Evolutionary conservation across 768 basidiomycete genomes (phyloP).

Genomic region (Boletellus ananas): DNA sequence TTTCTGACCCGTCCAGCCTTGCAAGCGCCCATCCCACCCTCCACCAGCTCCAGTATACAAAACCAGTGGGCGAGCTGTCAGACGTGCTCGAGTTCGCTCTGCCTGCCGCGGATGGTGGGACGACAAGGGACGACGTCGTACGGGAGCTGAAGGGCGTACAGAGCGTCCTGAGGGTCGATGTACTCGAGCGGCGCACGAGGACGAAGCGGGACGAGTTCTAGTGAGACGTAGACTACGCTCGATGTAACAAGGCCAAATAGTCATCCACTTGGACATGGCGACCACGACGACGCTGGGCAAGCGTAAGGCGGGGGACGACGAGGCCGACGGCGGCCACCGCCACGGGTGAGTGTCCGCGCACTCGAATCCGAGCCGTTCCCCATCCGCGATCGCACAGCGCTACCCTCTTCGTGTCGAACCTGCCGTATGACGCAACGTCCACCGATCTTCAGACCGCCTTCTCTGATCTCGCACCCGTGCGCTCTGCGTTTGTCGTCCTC

Average conservation of each 20-base stretch:
- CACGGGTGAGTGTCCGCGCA: conserved; percentile 21
- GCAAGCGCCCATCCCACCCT: conserved; percentile 20
- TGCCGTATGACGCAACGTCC: conserved; percentile 88
- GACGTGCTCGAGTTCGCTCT: conserved; percentile 20
- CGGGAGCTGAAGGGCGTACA: conserved; percentile 14
- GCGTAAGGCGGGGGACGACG: conserved; percentile 26
- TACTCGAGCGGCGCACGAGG: conserved; percentile 19
- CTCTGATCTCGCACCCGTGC: conserved; percentile 92
- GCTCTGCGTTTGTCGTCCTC: conserved; percentile 89
- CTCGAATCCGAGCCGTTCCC: not conserved
- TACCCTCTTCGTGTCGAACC: conserved; percentile 89
- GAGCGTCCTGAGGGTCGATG: conserved; percentile 22
- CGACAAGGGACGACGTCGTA: conserved; percentile 10
- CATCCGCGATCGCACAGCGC: conserved; percentile 41
- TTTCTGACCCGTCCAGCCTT: conserved; percentile 20
- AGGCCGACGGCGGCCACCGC: not conserved
- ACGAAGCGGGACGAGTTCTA: conserved; percentile 28
- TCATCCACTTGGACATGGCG: too few species aligned
- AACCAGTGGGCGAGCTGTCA: conserved; percentile 19
- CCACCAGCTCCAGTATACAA: conserved; percentile 18
- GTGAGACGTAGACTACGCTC: too few species aligned
- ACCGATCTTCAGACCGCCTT: conserved; percentile 89
- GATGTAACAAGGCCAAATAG: too few species aligned
- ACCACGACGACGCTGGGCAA: conserved; percentile 18
- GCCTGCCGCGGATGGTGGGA: conserved; percentile 4